These are phyloP conservation scores for Botrytis tulipae DNA, from an alignment of 2,329 filamentous ascomycete genomes.

Conservation along the genomic window DNA sequence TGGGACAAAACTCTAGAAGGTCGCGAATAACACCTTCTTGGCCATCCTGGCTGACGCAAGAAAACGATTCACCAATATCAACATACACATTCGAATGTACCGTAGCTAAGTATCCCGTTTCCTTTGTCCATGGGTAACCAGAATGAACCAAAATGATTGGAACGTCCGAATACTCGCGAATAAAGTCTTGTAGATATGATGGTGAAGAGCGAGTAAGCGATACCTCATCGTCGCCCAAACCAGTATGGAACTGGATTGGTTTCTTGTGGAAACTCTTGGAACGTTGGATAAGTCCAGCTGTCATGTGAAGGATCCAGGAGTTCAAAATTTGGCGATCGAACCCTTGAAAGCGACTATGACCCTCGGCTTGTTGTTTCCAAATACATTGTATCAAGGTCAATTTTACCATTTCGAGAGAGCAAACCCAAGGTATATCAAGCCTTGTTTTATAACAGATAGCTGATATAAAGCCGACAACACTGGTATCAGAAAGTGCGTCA, in stretches of 20 bases:
- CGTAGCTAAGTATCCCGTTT: conserved; percentile 74
- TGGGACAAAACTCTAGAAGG: conserved; percentile 71
- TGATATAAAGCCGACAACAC: conserved; percentile 78
- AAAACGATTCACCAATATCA: conserved; percentile 81
- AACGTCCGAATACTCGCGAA: conserved; percentile 65
- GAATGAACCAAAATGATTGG: conserved; percentile 78
- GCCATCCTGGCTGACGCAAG: conserved; percentile 71
- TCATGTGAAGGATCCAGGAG: conserved; percentile 64
- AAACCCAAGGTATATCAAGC: conserved; percentile 52
- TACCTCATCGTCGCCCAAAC: conserved; percentile 78
- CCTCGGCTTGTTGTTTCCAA: conserved; percentile 27
- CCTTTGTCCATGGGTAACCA: conserved; percentile 76
- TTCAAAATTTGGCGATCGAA: conserved; percentile 66
- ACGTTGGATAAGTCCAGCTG: conserved; percentile 57
- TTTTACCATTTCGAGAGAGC: conserved; percentile 38
- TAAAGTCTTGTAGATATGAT: conserved; percentile 70
- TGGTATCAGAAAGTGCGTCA: conserved; percentile 58
- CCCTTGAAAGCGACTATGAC: conserved; percentile 45
- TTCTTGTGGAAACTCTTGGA: conserved; percentile 53
- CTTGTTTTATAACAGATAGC: conserved; percentile 81
- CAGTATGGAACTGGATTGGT: conserved; percentile 81
- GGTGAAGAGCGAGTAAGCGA: conserved; percentile 68
- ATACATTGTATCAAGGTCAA: conserved; percentile 34
- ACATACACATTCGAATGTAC: conserved; percentile 79
- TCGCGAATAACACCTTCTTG: conserved; percentile 70